Evolutionary conservation across 441 rosid genomes (phyloP), one percentile per base, ranked within the genome.

Genomic region (Populus trichocarpa): DNA sequence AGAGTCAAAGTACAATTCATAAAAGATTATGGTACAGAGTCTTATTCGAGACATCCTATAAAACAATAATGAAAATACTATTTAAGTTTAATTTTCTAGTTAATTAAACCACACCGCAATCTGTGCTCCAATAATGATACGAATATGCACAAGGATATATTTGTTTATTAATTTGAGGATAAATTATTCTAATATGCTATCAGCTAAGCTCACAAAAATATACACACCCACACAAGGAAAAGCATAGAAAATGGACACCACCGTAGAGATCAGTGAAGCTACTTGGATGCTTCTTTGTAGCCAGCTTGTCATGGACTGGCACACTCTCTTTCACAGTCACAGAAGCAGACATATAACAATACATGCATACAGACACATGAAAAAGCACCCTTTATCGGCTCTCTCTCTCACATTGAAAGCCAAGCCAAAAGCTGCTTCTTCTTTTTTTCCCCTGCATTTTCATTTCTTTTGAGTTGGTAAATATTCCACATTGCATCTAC

Each of bases 271-370:
- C 38, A 50, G 72, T 33, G 83, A 81, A 83, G 81, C 67, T 23
- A 14, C 82, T 73, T 28, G 79, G 81, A 28, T 79, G 72, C 75
- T 80, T 84, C 80, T 59, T 74, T 69, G 57, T 53, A 77, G 85
- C 86, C 90, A 87, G 89, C 87, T 87, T 75, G 89, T 80, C 76
- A 66, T 82, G 74, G 66, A 72, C 84, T 84, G 89, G 83, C 91
- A 74, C 67, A 10, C 36, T 53, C 59, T 71, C 75, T 50, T 74
- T 57, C 59, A 72, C 18, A 53, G 61, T n/a, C 67, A 53, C 64
- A 35, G 36, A 68, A 16, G 61, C 61, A 16, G 61, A 53, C 61
- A 53, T 53, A 53, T 1, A 30, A 3, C 22, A 16, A 42, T 23
- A 9, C 36, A 57, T 9, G 3, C 40, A 30, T 9, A n/a, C 9